Evolutionary conservation across 2,329 filamentous ascomycete genomes (phyloP), one percentile per base, ranked within the genome.

Genomic region (Epichloe gansuensis): DNA sequence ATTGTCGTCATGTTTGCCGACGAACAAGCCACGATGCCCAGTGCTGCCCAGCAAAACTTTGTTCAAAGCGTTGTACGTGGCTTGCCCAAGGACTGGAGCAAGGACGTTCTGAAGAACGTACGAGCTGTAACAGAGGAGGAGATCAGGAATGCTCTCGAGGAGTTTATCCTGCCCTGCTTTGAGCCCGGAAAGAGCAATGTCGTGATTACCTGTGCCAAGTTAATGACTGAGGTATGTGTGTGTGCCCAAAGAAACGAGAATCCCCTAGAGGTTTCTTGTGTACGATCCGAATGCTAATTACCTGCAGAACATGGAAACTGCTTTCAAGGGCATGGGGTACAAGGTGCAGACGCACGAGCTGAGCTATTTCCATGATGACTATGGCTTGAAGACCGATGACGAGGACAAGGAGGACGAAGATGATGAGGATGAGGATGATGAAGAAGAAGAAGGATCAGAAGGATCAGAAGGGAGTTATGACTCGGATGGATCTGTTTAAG

Each of bases 1-100:
- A 90, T 98, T 54, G 89, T 98, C 37, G 83, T 91, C 56, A 77
- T 76, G 49, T 86, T 94, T 63, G 93, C 91, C 2, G 88, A 95
- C 60, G 88, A 94, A 63, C 89, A 96, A 67, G 78, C 86, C 2
- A 96, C 88, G 0, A 88, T 95, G 77, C 80, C 84, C 6, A 81
- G 78, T 44, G 91, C 93, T 0, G 93, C 91, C 1, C 79, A 85
- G 62, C 82, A 86, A 60, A 91, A 88, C 63, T 98, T 94, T 67
- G 76, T 91, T 11, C 81, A 86, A 55, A 81, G 88, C 53, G 91
- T 95, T 5, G 78, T 97, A 48, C 79, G 85, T 13, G 84, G 81
- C 2, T 74, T 96, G 35, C 80, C 83, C 4, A 82, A 82, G 53
- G 86, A 90, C 48, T 95, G 89, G 75, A 87, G 83, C 60, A 81